phyloP scores from a whole-genome alignment of 345 rosid genomes.

The Angophora floribunda region DNA sequence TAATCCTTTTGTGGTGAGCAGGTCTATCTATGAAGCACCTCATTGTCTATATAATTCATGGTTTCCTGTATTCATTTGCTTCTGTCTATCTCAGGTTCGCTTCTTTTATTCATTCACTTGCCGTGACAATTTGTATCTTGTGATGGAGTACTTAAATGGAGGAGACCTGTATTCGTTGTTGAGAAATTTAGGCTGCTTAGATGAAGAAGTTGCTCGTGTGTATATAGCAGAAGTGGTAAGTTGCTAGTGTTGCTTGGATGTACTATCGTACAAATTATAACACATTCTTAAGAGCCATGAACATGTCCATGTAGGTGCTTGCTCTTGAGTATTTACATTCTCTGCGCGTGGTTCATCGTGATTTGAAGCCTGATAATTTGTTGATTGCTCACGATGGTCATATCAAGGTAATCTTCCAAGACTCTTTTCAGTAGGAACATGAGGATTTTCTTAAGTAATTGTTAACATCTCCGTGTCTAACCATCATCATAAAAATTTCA shows the following conservation, averaged over 20 bases:
- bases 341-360: constrained; percentile 91
- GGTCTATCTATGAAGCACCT: constrained; percentile 25
- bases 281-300: not conserved
- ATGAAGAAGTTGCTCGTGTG: constrained; percentile 96
- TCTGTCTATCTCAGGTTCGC: constrained; percentile 67
- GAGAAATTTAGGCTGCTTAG: constrained; percentile 96
- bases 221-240: constrained; percentile 99
- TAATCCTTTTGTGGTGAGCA: constrained; percentile 99
- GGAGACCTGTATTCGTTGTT: constrained; percentile 93
- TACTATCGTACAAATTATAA: not conserved
- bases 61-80: constrained; percentile 12
- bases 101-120: constrained; percentile 99
- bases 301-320: constrained; percentile 55
- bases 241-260: not conserved
- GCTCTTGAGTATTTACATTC: constrained; percentile 97
- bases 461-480: not conserved
- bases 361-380: constrained; percentile 97
- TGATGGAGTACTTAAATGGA: constrained; percentile 99
- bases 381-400: constrained; percentile 99
- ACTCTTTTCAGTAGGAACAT: not conserved
- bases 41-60: constrained; percentile 1
- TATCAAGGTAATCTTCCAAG: constrained; percentile 55
- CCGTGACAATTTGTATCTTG: constrained; percentile 97
- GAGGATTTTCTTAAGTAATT: not conserved
- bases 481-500: not conserved